Evolutionary conservation across 2,329 filamentous ascomycete genomes (phyloP).

Genomic region (Ambrosiella beaveri): DNA sequence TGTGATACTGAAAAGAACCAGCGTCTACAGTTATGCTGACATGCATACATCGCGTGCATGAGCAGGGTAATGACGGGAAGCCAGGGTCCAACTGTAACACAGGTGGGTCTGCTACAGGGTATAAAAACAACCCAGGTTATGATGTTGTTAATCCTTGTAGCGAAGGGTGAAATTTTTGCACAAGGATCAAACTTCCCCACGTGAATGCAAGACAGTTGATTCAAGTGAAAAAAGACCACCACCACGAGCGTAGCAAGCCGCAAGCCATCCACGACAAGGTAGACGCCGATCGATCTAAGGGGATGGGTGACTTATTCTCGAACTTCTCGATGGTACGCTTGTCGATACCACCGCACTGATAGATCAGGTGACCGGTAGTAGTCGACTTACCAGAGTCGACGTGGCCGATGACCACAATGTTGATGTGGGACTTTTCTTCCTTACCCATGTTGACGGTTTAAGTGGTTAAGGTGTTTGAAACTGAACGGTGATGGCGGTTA

Average conservation of each 20-base stretch:
- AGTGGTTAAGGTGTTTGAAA: constrained; percentile 6
- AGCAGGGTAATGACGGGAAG: not conserved
- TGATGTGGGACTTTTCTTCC: constrained; percentile 89
- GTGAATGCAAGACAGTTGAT: not conserved
- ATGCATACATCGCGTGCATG: constrained; percentile 5
- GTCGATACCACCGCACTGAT: constrained; percentile 99
- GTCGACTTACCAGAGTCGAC: constrained; percentile 99
- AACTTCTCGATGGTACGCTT: constrained; percentile 99
- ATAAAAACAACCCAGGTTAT: constrained; percentile 1
- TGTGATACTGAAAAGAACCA: constrained; percentile 5
- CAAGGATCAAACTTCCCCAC: not conserved
- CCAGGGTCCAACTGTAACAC: not conserved
- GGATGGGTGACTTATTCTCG: constrained; percentile 62
- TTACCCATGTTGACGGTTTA: constrained; percentile 41
- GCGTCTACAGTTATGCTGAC: not conserved
- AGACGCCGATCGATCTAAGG: constrained; percentile 9
- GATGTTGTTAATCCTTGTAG: constrained; percentile 15
- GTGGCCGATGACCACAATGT: constrained; percentile 98
- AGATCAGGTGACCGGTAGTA: constrained; percentile 92
- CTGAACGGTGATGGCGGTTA: not conserved
- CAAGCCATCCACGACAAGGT: constrained; percentile 9
- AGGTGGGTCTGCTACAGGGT: not conserved
- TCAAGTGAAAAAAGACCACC: not conserved
- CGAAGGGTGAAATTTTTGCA: constrained; percentile 7
- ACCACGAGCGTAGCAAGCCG: not conserved